phyloP scores from a whole-genome alignment of 1,284 basidiomycete genomes.

The Lentinula novae-zelandiae region DNA sequence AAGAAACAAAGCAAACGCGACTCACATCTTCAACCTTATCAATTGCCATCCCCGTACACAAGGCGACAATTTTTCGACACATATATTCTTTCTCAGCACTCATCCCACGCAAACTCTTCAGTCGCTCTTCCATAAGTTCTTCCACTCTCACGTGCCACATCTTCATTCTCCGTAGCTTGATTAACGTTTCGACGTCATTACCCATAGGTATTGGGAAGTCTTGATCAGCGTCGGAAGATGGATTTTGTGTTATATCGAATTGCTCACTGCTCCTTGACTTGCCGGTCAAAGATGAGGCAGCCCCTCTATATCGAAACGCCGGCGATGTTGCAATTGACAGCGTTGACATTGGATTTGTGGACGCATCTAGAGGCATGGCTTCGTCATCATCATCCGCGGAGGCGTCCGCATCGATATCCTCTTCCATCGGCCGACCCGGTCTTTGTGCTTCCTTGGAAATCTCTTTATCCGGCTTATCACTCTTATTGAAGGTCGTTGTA shows the following conservation, averaged over 20 bases:
- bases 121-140: slow-evolving; percentile 63
- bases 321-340: background rate
- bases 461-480: slow-evolving; percentile 3
- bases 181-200: slow-evolving; percentile 56
- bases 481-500: background rate
- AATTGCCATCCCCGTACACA: slow-evolving; percentile 85
- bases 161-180: slow-evolving; percentile 71
- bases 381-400: slow-evolving; percentile 17
- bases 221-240: slow-evolving; percentile 54
- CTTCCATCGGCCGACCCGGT: slow-evolving; percentile 14
- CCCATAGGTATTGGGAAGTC: slow-evolving; percentile 65
- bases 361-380: background rate
- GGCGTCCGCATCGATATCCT: slow-evolving; percentile 4
- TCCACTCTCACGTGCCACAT: slow-evolving; percentile 82
- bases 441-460: slow-evolving; percentile 10
- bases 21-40: slow-evolving; percentile 89
- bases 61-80: slow-evolving; percentile 87
- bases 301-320: slow-evolving; percentile 63
- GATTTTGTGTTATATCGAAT: background rate
- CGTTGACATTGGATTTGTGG: background rate
- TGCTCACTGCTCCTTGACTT: background rate
- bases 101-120: slow-evolving; percentile 72
- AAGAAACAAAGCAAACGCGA: slow-evolving; percentile 17
- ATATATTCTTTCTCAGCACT: slow-evolving; percentile 84
- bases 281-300: slow-evolving; percentile 56